Percentiles rank a stretch among this genome's conserved stretches.
Evolutionary conservation across 805 yeast genomes (phyloP).

Genomic region (Nakazawaea holstii): DNA sequence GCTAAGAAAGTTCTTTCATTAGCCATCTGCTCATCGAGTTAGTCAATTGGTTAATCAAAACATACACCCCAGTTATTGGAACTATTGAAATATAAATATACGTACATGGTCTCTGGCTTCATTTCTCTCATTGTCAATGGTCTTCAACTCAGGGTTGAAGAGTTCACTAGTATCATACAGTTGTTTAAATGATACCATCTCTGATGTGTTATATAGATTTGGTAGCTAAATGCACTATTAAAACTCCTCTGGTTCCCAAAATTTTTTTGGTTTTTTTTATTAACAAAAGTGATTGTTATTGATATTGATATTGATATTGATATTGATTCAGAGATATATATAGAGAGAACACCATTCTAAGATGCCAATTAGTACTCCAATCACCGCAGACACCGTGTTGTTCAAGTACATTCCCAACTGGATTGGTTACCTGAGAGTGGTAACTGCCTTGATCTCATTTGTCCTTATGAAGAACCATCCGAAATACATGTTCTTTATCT

Average conservation of each 20-base stretch:
- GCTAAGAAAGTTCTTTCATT: slow-evolving; percentile 41
- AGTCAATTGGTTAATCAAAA: neutral
- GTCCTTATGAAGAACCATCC: slow-evolving; percentile 83
- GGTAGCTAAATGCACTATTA: neutral
- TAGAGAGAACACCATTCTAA: neutral
- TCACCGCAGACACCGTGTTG: slow-evolving; percentile 5
- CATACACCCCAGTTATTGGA: neutral
- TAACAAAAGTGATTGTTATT: neutral
- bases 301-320: neutral
- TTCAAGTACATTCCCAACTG: slow-evolving; percentile 77
- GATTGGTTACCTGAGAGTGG: slow-evolving; percentile 83
- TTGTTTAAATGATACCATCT: neutral
- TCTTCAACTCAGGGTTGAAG: neutral
- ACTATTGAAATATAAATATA: neutral
- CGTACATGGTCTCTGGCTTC: slow-evolving; percentile 11
- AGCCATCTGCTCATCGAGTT: slow-evolving; percentile 22
- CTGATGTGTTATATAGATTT: no score
- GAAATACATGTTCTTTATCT: slow-evolving; percentile 64
- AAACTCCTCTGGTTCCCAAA: neutral
- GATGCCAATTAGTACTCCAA: neutral
- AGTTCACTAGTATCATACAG: neutral
- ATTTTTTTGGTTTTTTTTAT: neutral
- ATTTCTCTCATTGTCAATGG: slow-evolving; percentile 1
- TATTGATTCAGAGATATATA: neutral
- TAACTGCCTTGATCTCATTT: slow-evolving; percentile 77